Conservation (phyloP, 257 asterid genomes). For the Primulina huaijiensis region DNA sequence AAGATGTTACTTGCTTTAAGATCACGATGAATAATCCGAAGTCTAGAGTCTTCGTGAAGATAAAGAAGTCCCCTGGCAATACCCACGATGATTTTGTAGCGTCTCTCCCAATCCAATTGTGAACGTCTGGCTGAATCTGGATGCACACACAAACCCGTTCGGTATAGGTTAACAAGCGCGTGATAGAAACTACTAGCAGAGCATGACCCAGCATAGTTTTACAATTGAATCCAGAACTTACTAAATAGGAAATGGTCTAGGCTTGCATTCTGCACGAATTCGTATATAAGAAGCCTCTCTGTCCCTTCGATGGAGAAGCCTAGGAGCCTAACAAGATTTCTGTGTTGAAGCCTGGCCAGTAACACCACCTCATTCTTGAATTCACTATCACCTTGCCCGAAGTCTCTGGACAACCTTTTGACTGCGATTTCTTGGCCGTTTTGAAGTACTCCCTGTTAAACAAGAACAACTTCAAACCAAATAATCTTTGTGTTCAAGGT, state of each 20-base stretch:
- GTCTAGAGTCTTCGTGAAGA: constrained; percentile 33
- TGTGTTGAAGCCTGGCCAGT: constrained; percentile 36
- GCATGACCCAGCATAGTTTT: too few species aligned
- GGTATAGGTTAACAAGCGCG: neutral
- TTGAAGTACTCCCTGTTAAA: constrained; percentile 13
- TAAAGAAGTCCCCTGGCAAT: constrained; percentile 30
- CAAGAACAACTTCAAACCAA: neutral
- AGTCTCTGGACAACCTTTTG: constrained; percentile 26
- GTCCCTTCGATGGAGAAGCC: constrained; percentile 29
- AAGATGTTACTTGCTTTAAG: constrained; percentile 32
- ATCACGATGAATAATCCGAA: constrained; percentile 21
- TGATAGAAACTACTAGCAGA: neutral
- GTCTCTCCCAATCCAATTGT: constrained; percentile 27
- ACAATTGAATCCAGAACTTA: neutral
- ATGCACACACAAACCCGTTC: neutral
- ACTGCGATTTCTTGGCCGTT: constrained; percentile 27
- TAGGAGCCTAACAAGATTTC: constrained; percentile 26
- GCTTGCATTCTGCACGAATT: constrained; percentile 29
- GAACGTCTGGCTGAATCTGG: constrained; percentile 22
- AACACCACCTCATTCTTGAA: constrained; percentile 29
- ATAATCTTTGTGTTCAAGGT: neutral
- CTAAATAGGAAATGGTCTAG: constrained; percentile 32
- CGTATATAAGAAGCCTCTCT: constrained; percentile 39
- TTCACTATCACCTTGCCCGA: constrained; percentile 30
- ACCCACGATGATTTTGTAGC: constrained; percentile 34